These are phyloP conservation scores for Fomes fomentarius DNA, from an alignment of 1,284 basidiomycete species.

Conservation along the genomic window DNA sequence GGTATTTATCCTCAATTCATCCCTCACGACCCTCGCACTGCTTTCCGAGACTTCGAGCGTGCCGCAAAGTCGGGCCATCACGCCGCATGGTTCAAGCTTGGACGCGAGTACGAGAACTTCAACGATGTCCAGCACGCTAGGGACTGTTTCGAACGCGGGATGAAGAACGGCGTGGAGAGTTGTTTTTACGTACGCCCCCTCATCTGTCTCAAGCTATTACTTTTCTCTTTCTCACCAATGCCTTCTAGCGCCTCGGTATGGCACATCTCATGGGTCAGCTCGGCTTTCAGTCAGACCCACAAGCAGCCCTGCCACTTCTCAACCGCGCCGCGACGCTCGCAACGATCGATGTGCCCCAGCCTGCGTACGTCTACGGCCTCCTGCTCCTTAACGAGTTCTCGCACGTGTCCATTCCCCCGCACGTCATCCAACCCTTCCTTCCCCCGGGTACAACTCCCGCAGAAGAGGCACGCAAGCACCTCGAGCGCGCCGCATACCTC, in stretches of 20 bases:
- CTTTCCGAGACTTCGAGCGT: slow-evolving; percentile 88
- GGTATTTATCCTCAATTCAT: slow-evolving; percentile 68
- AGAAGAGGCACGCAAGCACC: slow-evolving; percentile 54
- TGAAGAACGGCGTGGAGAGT: slow-evolving; percentile 27
- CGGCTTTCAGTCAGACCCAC: slow-evolving; percentile 55
- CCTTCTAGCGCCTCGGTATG: slow-evolving; percentile 82
- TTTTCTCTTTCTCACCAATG: neutral
- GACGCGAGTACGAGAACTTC: slow-evolving; percentile 90
- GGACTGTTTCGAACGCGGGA: slow-evolving; percentile 30
- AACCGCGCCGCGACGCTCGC: slow-evolving; percentile 78
- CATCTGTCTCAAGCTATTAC: neutral
- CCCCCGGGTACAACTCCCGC: slow-evolving; percentile 43
- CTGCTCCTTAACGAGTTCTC: slow-evolving; percentile 83
- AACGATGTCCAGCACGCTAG: slow-evolving; percentile 53
- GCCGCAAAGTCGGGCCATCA: slow-evolving; percentile 76
- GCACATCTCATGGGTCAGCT: slow-evolving; percentile 90
- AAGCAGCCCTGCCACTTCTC: slow-evolving; percentile 72
- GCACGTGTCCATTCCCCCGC: slow-evolving; percentile 55
- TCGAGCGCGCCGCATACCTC: slow-evolving; percentile 86
- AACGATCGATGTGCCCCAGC: slow-evolving; percentile 80
- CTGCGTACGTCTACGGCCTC: slow-evolving; percentile 85
- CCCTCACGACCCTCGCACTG: slow-evolving; percentile 71
- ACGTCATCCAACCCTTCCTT: slow-evolving; percentile 57
- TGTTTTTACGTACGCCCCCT: slow-evolving; percentile 27
- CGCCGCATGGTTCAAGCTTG: slow-evolving; percentile 87